These are phyloP conservation scores for Bondarzewia mesenterica DNA, from an alignment of 1,284 basidiomycete species.

Conservation along the genomic window DNA sequence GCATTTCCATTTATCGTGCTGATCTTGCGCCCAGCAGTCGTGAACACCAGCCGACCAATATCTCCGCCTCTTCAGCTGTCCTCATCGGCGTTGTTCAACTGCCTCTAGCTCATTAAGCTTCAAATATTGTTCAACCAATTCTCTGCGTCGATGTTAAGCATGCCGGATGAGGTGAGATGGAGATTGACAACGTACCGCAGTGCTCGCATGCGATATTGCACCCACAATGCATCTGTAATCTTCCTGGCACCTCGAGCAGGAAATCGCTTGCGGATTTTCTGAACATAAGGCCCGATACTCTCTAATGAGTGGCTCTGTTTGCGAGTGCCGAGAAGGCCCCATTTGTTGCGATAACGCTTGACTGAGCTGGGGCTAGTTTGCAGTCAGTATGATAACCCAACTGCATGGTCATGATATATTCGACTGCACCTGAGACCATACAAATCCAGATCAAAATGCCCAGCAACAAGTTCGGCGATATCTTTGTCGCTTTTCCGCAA, in stretches of 20 bases:
- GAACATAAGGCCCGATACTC: neutral
- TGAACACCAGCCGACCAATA: slow-evolving; percentile 32
- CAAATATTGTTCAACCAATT: neutral
- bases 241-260: neutral
- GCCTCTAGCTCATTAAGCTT: neutral
- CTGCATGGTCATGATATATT: no score
- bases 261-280: neutral
- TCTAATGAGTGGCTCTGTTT: slow-evolving; percentile 10
- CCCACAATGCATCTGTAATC: neutral
- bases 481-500: no score
- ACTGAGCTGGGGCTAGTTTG: no score
- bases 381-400: neutral
- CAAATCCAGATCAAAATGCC: no score
- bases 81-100: no score
- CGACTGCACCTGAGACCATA: no score
- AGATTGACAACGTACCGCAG: neutral
- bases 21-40: slow-evolving; percentile 28
- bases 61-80: neutral
- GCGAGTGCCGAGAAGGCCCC: slow-evolving; percentile 6
- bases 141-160: neutral
- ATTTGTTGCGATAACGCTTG: neutral
- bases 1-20: slow-evolving; percentile 33
- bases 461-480: no score
- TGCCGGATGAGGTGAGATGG: neutral
- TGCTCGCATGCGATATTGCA: neutral